Conservation (phyloP, 768 basidiomycete species). For the Mycena albidolilacea region DNA sequence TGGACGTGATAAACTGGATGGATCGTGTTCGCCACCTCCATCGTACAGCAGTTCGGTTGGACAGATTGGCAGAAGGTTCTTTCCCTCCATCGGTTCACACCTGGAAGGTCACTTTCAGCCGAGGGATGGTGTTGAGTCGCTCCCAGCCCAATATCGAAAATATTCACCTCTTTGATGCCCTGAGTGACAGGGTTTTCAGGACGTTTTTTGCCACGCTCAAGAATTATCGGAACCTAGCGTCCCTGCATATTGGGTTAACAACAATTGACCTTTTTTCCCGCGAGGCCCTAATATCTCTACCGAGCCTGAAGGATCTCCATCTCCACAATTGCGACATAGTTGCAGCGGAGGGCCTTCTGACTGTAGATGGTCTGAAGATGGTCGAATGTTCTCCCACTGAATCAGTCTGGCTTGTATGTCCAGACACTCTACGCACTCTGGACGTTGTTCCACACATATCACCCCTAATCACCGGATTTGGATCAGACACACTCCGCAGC, state of each 20-base stretch:
- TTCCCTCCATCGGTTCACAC: not conserved
- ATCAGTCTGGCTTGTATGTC: too few relatives aligned
- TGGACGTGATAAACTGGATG: not conserved
- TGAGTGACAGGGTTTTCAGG: not conserved
- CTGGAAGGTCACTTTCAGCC: constrained; percentile 1
- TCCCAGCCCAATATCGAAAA: not conserved
- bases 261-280: not conserved
- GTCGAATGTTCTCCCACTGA: too few relatives aligned
- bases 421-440: too few relatives aligned
- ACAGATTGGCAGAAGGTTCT: constrained; percentile 1
- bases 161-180: constrained; percentile 3
- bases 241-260: not conserved
- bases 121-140: not conserved
- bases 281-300: too few relatives aligned
- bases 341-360: too few relatives aligned
- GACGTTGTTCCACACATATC: too few relatives aligned
- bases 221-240: not conserved
- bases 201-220: not conserved
- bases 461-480: too few relatives aligned
- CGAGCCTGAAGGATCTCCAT: too few relatives aligned
- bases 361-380: too few relatives aligned
- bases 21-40: constrained; percentile 12
- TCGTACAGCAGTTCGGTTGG: constrained; percentile 9
- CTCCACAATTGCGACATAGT: too few relatives aligned
- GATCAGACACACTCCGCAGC: too few relatives aligned